These are phyloP conservation scores for Fusarium setosum DNA, from an alignment of 2,329 filamentous ascomycete species.

Conservation along the genomic window DNA sequence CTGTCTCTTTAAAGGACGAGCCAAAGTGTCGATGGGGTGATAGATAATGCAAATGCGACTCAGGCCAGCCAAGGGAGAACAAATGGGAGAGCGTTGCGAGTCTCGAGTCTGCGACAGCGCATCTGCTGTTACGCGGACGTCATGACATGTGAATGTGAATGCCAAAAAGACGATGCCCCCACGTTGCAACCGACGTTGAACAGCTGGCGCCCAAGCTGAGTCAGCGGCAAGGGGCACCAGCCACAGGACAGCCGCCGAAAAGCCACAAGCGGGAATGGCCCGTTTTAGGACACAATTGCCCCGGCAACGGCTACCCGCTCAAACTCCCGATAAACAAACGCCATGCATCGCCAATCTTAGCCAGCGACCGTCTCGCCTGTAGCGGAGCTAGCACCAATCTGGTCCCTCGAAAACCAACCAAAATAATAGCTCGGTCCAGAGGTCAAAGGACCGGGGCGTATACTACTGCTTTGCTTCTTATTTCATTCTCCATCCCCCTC, in stretches of 20 bases:
- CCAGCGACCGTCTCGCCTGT: constrained; percentile 6
- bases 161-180: constrained; percentile 15
- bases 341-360: constrained; percentile 40
- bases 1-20: constrained; percentile 4
- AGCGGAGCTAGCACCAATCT: constrained; percentile 37
- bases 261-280: neutral
- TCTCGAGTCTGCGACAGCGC: constrained; percentile 35
- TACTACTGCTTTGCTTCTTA: constrained; percentile 16
- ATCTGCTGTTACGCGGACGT: constrained; percentile 18
- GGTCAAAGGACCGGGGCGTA: constrained; percentile 10
- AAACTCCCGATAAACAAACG: constrained; percentile 40
- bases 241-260: neutral
- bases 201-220: constrained; percentile 4
- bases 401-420: constrained; percentile 34
- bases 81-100: constrained; percentile 27
- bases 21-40: neutral
- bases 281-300: constrained; percentile 16
- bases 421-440: constrained; percentile 41
- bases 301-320: constrained; percentile 27
- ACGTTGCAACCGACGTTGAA: constrained; percentile 19
- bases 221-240: constrained; percentile 6
- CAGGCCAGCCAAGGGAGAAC: neutral
- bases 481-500: constrained; percentile 1
- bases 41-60: constrained; percentile 4
- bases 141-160: constrained; percentile 39